phyloP scores from a whole-genome alignment of 1,284 basidiomycete species.

The Trametes polyzona region DNA sequence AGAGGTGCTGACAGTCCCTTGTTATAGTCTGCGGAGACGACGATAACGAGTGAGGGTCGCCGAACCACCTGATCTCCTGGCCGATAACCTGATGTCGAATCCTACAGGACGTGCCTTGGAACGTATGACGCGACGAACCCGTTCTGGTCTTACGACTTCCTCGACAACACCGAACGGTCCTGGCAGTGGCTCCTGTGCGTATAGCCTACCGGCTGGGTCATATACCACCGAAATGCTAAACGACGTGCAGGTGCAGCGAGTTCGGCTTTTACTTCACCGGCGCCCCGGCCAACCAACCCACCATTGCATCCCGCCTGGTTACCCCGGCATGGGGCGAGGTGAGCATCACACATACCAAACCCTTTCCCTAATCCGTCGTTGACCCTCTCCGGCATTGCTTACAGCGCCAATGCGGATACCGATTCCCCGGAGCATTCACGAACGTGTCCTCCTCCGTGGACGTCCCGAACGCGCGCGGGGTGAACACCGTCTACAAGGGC shows the following conservation, averaged over 20 bases:
- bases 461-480: constrained; percentile 39
- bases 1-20: no score
- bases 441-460: constrained; percentile 14
- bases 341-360: constrained; percentile 19
- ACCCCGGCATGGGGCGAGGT: constrained; percentile 58
- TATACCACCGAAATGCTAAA: neutral
- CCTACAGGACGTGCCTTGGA: constrained; percentile 55
- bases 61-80: constrained; percentile 13
- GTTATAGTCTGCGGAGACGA: constrained; percentile 44
- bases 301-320: constrained; percentile 58
- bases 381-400: neutral
- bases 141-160: constrained; percentile 52
- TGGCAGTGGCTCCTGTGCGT: constrained; percentile 62
- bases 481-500: constrained; percentile 55
- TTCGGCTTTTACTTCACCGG: constrained; percentile 63
- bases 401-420: constrained; percentile 62
- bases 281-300: constrained; percentile 50
- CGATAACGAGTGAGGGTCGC: constrained; percentile 47
- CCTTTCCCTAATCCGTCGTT: constrained; percentile 22
- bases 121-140: constrained; percentile 51
- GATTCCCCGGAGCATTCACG: constrained; percentile 56
- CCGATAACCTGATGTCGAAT: neutral
- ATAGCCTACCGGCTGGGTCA: no score
- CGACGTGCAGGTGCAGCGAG: constrained; percentile 63
- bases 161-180: constrained; percentile 53